Percentiles rank a stretch among this genome's conserved stretches.
Conservation (phyloP, 345 rosid species). For the Ceriops tagal region DNA sequence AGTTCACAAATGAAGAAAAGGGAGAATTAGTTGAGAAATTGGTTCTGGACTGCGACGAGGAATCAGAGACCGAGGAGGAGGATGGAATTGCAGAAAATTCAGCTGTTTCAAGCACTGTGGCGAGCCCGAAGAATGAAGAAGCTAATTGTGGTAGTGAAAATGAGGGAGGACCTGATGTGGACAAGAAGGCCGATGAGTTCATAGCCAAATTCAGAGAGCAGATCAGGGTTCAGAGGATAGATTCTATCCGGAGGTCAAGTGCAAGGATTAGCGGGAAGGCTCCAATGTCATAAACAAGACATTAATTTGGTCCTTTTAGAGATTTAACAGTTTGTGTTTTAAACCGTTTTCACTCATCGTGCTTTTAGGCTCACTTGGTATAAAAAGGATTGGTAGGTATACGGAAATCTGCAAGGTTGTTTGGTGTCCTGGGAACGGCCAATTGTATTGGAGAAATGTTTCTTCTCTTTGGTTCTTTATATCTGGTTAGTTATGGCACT, state of each 20-base stretch:
- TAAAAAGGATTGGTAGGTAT: slow-evolving; percentile 1
- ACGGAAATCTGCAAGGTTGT: slow-evolving; percentile 20
- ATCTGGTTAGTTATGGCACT: not conserved
- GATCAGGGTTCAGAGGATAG: slow-evolving; percentile 92
- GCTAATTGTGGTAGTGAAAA: slow-evolving; percentile 22
- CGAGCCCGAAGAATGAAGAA: slow-evolving; percentile 17
- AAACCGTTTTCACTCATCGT: not conserved
- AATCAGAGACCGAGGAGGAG: slow-evolving; percentile 26
- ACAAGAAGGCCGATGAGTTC: slow-evolving; percentile 94
- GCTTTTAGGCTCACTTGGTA: slow-evolving; percentile 9
- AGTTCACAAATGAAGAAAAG: slow-evolving; percentile 26
- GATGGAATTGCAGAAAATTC: slow-evolving; percentile 18
- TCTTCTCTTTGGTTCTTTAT: not conserved
- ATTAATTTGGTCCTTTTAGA: not conserved
- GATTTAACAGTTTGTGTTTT: slow-evolving; percentile 1
- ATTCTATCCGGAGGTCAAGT: slow-evolving; percentile 52
- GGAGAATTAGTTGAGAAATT: slow-evolving; percentile 31
- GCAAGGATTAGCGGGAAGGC: slow-evolving; percentile 13
- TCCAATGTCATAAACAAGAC: not conserved
- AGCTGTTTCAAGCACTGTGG: slow-evolving; percentile 4
- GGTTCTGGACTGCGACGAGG: slow-evolving; percentile 30
- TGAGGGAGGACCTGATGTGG: slow-evolving; percentile 75
- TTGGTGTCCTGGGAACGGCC: slow-evolving; percentile 13
- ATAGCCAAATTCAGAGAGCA: slow-evolving; percentile 99
- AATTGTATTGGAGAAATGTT: slow-evolving; percentile 10